Percentiles rank a stretch among this genome's conserved stretches.
phyloP scores from a whole-genome alignment of 2,329 filamentous ascomycete genomes.

The Paecilomyces sp. region DNA sequence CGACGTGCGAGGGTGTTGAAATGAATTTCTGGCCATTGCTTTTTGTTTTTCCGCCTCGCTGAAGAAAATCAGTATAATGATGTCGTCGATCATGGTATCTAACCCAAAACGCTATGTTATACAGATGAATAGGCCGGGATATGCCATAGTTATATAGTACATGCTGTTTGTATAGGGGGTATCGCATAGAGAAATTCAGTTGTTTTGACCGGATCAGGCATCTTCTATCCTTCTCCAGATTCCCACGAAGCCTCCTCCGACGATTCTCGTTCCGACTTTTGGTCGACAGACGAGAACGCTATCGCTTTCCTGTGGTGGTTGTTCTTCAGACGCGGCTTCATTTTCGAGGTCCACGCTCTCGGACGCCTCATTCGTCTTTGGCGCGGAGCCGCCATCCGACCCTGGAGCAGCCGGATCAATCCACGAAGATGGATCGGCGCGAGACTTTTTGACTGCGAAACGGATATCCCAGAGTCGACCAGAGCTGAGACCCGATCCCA shows the following conservation, averaged over 20 bases:
- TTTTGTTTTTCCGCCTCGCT: neutral
- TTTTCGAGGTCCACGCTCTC: neutral
- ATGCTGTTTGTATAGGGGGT: neutral
- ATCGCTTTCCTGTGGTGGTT: slow-evolving; percentile 8
- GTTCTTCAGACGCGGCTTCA: slow-evolving; percentile 5
- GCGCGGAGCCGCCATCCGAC: slow-evolving; percentile 7
- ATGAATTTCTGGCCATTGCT: neutral
- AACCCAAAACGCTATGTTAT: neutral
- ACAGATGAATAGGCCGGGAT: neutral
- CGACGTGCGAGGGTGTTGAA: no score
- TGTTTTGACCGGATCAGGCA: slow-evolving; percentile 1
- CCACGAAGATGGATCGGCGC: slow-evolving; percentile 27
- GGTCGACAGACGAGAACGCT: slow-evolving; percentile 47
- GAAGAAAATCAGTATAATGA: neutral
- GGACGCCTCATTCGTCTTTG: slow-evolving; percentile 9
- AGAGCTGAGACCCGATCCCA: slow-evolving; percentile 38
- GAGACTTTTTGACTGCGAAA: slow-evolving; percentile 29
- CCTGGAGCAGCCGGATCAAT: slow-evolving; percentile 7
- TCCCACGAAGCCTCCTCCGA: slow-evolving; percentile 47
- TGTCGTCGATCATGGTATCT: neutral
- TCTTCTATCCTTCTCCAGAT: slow-evolving; percentile 40
- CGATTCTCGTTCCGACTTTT: slow-evolving; percentile 40
- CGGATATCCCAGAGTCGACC: slow-evolving; percentile 44
- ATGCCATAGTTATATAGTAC: neutral
- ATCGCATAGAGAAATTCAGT: slow-evolving; percentile 1